These are phyloP conservation scores for Dissophora globulifera DNA, from an alignment of 192 early-diverging fungal species.

Conservation along the genomic window DNA sequence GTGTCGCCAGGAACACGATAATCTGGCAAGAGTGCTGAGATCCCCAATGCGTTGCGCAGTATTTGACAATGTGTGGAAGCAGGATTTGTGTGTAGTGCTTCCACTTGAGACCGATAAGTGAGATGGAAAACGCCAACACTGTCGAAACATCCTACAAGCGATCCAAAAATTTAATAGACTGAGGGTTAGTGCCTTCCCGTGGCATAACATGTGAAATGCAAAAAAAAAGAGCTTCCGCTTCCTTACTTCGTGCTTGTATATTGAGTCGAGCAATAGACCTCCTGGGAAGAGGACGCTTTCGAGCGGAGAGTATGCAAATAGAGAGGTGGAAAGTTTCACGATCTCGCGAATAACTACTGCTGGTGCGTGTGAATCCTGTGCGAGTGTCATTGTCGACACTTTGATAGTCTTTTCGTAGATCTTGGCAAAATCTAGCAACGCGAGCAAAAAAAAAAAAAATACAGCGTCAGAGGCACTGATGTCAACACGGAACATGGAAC, in stretches of 20 bases:
- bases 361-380: constrained; percentile 10
- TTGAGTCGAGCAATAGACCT: constrained; percentile 55
- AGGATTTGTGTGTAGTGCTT: constrained; percentile 78
- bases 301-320: constrained; percentile 39
- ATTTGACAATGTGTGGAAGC: constrained; percentile 75
- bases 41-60: constrained; percentile 53
- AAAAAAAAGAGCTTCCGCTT: background rate
- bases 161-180: background rate
- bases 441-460: background rate
- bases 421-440: constrained; percentile 61
- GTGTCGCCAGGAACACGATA: constrained; percentile 59
- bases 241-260: constrained; percentile 61
- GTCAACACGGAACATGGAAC: background rate
- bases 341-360: constrained; percentile 42
- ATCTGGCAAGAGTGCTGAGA: constrained; percentile 47
- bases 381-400: constrained; percentile 51
- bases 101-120: constrained; percentile 73
- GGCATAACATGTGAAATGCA: background rate
- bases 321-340: constrained; percentile 33
- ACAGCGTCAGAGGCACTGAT: background rate
- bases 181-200: background rate
- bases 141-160: constrained; percentile 58
- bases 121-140: constrained; percentile 75
- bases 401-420: constrained; percentile 53
- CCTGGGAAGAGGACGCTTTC: constrained; percentile 60